phyloP scores from a whole-genome alignment of 2,329 filamentous ascomycete species.

The Fusarium virguliforme region DNA sequence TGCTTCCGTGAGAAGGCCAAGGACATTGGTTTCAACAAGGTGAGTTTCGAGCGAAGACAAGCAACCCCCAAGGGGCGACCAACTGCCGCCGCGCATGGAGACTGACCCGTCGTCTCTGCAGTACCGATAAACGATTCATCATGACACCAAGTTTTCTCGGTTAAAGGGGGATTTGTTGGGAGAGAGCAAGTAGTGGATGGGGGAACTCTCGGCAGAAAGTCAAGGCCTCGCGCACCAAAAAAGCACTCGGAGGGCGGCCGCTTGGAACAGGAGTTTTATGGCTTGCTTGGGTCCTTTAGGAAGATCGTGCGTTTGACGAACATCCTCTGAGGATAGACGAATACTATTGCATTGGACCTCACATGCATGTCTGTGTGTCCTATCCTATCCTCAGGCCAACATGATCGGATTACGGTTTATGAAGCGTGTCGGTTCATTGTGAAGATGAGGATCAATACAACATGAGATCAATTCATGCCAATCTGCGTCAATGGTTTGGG shows the following conservation, averaged over 20 bases:
- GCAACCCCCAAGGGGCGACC: slow-evolving; percentile 1
- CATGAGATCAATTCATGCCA: slow-evolving; percentile 31
- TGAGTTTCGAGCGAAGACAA: slow-evolving; percentile 55
- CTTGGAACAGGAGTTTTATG: slow-evolving; percentile 65
- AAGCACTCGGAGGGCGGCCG: slow-evolving; percentile 61
- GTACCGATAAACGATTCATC: slow-evolving; percentile 58
- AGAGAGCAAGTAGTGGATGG: slow-evolving; percentile 44
- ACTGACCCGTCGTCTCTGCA: slow-evolving; percentile 46
- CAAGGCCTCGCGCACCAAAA: slow-evolving; percentile 56
- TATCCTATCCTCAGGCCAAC: slow-evolving; percentile 22
- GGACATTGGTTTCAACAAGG: slow-evolving; percentile 83
- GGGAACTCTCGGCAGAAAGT: slow-evolving; percentile 50
- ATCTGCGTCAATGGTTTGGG: neutral
- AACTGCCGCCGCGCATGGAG: slow-evolving; percentile 10
- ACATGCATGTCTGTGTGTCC: slow-evolving; percentile 42
- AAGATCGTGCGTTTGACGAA: slow-evolving; percentile 62
- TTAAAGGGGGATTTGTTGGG: slow-evolving; percentile 42
- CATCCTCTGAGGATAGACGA: slow-evolving; percentile 62
- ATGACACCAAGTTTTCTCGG: slow-evolving; percentile 50
- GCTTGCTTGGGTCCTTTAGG: slow-evolving; percentile 62
- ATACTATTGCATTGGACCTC: slow-evolving; percentile 61
- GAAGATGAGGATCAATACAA: slow-evolving; percentile 38
- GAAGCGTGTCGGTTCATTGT: slow-evolving; percentile 39
- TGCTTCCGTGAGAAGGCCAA: slow-evolving; percentile 83
- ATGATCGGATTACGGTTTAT: slow-evolving; percentile 33